Evolutionary conservation across 1,284 basidiomycete genomes (phyloP), one percentile per base, ranked within the genome.

Genomic region (Ceratobasidium sp.): DNA sequence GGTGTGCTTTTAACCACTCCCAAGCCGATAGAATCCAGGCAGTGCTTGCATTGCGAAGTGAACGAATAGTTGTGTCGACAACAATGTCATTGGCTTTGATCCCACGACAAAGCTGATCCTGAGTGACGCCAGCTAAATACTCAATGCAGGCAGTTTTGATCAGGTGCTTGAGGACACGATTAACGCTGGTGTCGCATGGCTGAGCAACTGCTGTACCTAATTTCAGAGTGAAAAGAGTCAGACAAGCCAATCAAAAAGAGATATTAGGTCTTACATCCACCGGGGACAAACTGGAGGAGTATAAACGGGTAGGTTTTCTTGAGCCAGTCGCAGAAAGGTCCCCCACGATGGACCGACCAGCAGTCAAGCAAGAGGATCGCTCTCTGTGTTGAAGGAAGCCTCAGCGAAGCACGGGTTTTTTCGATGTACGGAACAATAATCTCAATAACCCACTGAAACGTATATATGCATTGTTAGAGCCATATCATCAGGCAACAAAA

Each of bases 131-230:
- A 23, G 35, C 32, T 26, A 64, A 26, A 21, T 64, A 64, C 28
- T 64, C 47, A 21, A 64, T 16, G 23, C 62, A 64, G 16, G 28
- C 62, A 30, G 47, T 30, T 52, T 77, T 77, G 35, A 80, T 74
- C 0, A 74, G 64, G 38, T 75, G 76, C 74, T 81, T 81, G 49
- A 80, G 55, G 1, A 76, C 13, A 4, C 76, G 77, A 49, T 80
- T 80, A 26, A 80, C 74, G 1, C 78, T 78, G 55, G 79, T 77
- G 64, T 80, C 79, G 32, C 77, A 79, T 0, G 80, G 77, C 70
- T 81, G 80, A 8, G 74, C 76, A 16, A 80, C 18, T 0, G 77
- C 78, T 13, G 80, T 81, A 57, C 79, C 62, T 64, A 32, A 21
- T 44, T 4, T 38, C 35, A 11, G 59, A 2, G 18, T 6, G 26